These are phyloP conservation scores for Ampelomyces quisqualis DNA, from an alignment of 2,329 filamentous ascomycete species.

Conservation along the genomic window DNA sequence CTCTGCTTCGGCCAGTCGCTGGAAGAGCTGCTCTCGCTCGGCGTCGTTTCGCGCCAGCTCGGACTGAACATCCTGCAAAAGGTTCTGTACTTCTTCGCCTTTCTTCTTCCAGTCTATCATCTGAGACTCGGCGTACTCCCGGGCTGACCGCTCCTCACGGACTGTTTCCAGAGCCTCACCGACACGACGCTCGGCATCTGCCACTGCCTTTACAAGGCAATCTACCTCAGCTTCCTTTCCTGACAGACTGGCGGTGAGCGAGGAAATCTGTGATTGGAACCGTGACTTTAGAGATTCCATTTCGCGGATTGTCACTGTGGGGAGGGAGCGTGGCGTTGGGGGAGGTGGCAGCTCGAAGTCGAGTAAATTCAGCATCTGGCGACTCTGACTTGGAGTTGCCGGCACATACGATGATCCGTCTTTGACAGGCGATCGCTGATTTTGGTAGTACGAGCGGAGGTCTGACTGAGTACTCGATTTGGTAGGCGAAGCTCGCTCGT, in stretches of 20 bases:
- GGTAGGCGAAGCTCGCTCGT: conserved; percentile 51
- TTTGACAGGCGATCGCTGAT: conserved; percentile 37
- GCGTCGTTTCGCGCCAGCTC: conserved; percentile 76
- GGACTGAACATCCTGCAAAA: conserved; percentile 76
- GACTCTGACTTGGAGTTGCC: conserved; percentile 36
- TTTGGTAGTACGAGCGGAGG: conserved; percentile 47
- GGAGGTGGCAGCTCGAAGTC: conserved; percentile 94
- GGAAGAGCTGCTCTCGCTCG: conserved; percentile 78
- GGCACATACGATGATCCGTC: conserved; percentile 26
- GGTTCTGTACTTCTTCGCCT: conserved; percentile 79
- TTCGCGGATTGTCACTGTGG: conserved; percentile 87
- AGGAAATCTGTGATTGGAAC: conserved; percentile 89
- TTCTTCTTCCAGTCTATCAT: conserved; percentile 82
- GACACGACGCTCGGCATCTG: conserved; percentile 87
- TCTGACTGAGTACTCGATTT: conserved; percentile 54
- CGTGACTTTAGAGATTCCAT: conserved; percentile 88
- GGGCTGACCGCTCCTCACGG: conserved; percentile 70
- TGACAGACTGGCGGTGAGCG: conserved; percentile 85
- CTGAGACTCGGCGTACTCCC: conserved; percentile 72
- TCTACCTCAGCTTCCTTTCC: conserved; percentile 91
- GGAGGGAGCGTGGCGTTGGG: conserved; percentile 87
- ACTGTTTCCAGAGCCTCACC: conserved; percentile 82
- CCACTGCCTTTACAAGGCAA: conserved; percentile 81
- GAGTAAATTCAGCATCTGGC: conserved; percentile 50
- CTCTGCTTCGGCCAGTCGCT: conserved; percentile 72